A percentile compares a stretch with the other conserved stretches of the same genome.
Evolutionary conservation across 2,329 filamentous ascomycete species (phyloP).

Genomic region (Sclerotiophoma versabilis): DNA sequence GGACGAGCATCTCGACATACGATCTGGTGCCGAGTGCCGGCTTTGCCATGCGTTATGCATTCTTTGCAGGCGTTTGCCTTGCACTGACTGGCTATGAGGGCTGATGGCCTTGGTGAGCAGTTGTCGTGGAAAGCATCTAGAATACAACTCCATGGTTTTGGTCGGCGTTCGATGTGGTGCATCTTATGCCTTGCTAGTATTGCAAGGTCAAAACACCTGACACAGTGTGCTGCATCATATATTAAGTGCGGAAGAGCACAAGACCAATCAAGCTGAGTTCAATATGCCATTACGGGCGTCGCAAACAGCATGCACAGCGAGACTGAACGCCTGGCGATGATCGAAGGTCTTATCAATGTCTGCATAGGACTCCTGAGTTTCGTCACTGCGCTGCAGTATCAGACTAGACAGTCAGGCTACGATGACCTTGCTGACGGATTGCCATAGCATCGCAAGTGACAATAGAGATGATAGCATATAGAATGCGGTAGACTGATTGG

Average conservation of each 20-base stretch:
- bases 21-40: slow-evolving; percentile 24
- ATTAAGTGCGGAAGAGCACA: neutral
- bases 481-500: neutral
- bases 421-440: neutral
- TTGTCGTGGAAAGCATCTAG: neutral
- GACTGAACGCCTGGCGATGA: neutral
- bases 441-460: neutral
- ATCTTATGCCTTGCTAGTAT: neutral
- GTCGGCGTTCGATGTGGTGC: neutral
- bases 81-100: neutral
- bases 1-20: slow-evolving; percentile 9
- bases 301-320: neutral
- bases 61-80: neutral
- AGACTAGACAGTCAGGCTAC: neutral
- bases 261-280: neutral
- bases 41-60: slow-evolving; percentile 14
- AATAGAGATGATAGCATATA: neutral
- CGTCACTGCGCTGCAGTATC: neutral
- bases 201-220: neutral
- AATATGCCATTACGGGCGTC: neutral
- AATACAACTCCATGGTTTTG: neutral
- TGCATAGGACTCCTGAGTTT: neutral
- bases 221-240: too few species aligned
- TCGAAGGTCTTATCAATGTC: neutral
- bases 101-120: neutral